phyloP scores from a whole-genome alignment of 352 stramenopile genomes.

The Globisporangium takayamanum region DNA sequence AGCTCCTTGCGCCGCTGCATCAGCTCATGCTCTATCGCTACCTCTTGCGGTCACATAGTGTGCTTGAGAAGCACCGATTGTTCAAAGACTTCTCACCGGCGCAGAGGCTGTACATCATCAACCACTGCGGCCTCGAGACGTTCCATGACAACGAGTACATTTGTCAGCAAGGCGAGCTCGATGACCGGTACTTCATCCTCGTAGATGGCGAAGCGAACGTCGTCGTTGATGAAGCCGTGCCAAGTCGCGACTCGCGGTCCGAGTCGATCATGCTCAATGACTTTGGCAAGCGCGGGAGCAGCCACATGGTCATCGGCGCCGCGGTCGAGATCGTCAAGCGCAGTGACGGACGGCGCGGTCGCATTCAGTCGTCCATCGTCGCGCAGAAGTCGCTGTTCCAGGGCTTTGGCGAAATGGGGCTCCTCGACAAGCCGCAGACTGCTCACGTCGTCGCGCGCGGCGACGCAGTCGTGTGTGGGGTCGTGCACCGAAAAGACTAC shows the following conservation, averaged over 20 bases:
- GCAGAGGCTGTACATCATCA: slow-evolving; percentile 42
- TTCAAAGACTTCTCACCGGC: slow-evolving; percentile 41
- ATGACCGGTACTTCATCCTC: slow-evolving; percentile 66
- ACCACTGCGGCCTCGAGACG: slow-evolving; percentile 34
- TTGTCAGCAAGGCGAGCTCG: slow-evolving; percentile 46
- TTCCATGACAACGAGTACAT: slow-evolving; percentile 43
- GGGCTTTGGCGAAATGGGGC: slow-evolving; percentile 76
- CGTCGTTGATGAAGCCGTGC: slow-evolving; percentile 33
- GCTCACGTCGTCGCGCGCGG: slow-evolving; percentile 40
- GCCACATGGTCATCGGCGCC: background rate
- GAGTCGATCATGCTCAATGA: background rate
- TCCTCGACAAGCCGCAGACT: slow-evolving; percentile 50
- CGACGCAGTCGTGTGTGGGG: slow-evolving; percentile 26
- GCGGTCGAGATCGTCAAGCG: background rate
- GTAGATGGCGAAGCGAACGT: slow-evolving; percentile 52
- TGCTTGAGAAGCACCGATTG: slow-evolving; percentile 57
- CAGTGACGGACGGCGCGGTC: slow-evolving; percentile 6
- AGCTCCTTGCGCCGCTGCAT: slow-evolving; percentile 43
- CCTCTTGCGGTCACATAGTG: slow-evolving; percentile 40
- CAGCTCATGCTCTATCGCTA: slow-evolving; percentile 53
- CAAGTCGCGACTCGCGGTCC: background rate
- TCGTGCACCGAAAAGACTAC: slow-evolving; percentile 44
- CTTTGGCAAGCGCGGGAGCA: no score
- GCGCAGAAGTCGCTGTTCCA: slow-evolving; percentile 56
- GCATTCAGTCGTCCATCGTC: slow-evolving; percentile 25